These are phyloP conservation scores for Phytopythium sindhum DNA, from an alignment of 352 stramenopile species.

Conservation along the genomic window DNA sequence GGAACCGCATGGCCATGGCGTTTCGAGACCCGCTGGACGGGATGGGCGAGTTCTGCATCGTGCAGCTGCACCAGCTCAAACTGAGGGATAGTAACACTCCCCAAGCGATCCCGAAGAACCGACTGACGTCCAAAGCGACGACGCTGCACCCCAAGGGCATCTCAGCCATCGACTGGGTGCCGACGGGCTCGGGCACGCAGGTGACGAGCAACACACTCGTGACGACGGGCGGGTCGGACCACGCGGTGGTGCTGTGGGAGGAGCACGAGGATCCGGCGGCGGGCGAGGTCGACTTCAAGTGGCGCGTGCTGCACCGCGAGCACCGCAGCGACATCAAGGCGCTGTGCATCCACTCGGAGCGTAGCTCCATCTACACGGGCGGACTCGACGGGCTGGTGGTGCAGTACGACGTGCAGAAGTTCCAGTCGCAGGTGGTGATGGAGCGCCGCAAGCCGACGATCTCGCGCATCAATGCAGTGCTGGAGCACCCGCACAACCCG, in stretches of 20 bases:
- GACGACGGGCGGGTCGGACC: conserved; percentile 66
- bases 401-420: conserved; percentile 63
- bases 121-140: conserved; percentile 57
- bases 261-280: conserved; percentile 36
- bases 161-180: conserved; percentile 69
- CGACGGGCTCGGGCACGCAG: conserved; percentile 38
- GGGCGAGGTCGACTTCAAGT: conserved; percentile 51
- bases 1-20: conserved; percentile 70
- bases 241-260: conserved; percentile 75
- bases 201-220: conserved; percentile 53
- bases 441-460: conserved; percentile 76
- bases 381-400: conserved; percentile 70
- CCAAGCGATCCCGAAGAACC: conserved; percentile 46
- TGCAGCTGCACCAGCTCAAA: conserved; percentile 61
- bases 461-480: conserved; percentile 79
- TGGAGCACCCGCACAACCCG: conserved; percentile 83
- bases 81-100: conserved; percentile 40
- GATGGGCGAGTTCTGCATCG: conserved; percentile 74
- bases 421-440: conserved; percentile 36
- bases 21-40: conserved; percentile 66
- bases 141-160: conserved; percentile 60
- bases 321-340: conserved; percentile 74
- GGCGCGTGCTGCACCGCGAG: conserved; percentile 61
- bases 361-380: conserved; percentile 61
- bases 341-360: conserved; percentile 76